Percentiles rank a stretch among this genome's conserved stretches.
Evolutionary conservation across 176 grass and related monocot genomes (phyloP).

Genomic region (Microstegium vimineum): DNA sequence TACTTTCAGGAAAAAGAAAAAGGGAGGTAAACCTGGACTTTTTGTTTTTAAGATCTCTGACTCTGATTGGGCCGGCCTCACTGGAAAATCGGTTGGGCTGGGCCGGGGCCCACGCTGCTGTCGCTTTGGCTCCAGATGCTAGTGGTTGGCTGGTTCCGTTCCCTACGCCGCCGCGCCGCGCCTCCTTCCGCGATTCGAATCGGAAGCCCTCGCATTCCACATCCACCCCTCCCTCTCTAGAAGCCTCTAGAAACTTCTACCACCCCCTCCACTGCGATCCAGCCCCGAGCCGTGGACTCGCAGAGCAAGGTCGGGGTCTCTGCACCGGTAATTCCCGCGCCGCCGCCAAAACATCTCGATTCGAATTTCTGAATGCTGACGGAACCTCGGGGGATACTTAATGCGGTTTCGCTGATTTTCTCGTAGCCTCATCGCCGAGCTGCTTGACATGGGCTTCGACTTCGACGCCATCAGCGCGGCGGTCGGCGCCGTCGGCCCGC

Average conservation of each 20-base stretch:
- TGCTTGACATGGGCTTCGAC: slow-evolving; percentile 91
- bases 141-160: neutral
- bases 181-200: slow-evolving; percentile 23
- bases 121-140: neutral
- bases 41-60: no score
- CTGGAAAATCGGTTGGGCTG: neutral
- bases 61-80: neutral
- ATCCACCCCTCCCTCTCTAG: neutral
- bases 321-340: neutral
- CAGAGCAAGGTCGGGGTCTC: neutral
- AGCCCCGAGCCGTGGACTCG: neutral
- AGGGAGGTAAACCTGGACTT: no score
- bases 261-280: neutral
- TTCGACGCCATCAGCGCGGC: slow-evolving; percentile 57
- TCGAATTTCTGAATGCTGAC: neutral
- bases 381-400: neutral
- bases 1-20: no score
- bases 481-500: slow-evolving; percentile 45
- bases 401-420: neutral
- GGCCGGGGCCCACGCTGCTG: neutral
- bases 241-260: neutral
- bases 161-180: neutral
- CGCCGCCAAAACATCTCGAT: neutral
- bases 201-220: slow-evolving; percentile 16
- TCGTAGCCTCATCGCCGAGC: slow-evolving; percentile 44